Evolutionary conservation across 306 rosid genomes (phyloP), one percentile per base, ranked within the genome.

Genomic region (Lotus japonicus): DNA sequence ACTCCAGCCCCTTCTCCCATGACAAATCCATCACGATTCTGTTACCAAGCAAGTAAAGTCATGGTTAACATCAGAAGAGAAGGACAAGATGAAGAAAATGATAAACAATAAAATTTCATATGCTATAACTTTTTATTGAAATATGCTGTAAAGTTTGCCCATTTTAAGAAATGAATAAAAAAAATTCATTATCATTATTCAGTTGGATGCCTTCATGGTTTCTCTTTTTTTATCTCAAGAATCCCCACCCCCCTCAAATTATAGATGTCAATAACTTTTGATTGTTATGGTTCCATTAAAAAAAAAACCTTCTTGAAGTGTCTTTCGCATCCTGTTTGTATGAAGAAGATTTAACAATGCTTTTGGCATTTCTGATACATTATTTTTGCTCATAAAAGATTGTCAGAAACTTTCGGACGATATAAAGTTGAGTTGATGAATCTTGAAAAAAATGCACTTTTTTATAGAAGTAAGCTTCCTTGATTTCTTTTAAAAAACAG

Each of bases 1-100:
- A 87, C 91, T 15, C 97, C 97, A 70, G 97, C 87, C 54, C 97
- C 97, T 83, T 91, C 97, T 46, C 97, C 96, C 94, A 91, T 74
- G 54, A 91, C 96, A 87, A 89, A 91, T 73, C 96, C 97, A 79
- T 91, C 97, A 58, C 96, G 96, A 57, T 87, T 88, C 97, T 91
- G 89, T 50, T 49, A 56, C 50, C 44, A 77, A 66, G 81, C 44
- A 57, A 8, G 58, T 35, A 72, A 79, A 61, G 44, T 63, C 4
- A 74, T 72, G 33, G 73, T 74, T 57, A 87, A 75, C 44, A 74
- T 50, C n/a, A 70, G 38, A 68, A 36, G 57, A 36, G 43, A 33
- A 60, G 16, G 15, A 35, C 16, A 66, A 11, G 36, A 69, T 54
- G 41, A 48, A 48, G 19, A 64, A 72, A 41, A 57, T 10, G 7